A percentile compares a stretch with the other conserved stretches of the same genome.
These are phyloP conservation scores for Penicillium atrosanguineum DNA, from an alignment of 495 filamentous ascomycete genomes.

Conservation along the genomic window DNA sequence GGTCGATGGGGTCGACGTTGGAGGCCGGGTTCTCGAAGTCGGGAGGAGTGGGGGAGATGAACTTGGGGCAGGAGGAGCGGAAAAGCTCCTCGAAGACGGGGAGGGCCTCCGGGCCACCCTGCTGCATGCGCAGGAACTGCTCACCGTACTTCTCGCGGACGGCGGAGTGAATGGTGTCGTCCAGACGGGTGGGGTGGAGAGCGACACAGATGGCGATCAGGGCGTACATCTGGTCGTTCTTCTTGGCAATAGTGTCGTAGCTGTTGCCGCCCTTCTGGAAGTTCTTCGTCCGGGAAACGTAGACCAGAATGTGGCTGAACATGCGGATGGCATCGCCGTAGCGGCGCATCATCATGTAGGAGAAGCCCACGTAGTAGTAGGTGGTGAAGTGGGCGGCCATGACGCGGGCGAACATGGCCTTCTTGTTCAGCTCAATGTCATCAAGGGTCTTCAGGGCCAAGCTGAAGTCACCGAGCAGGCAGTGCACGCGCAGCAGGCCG, in stretches of 20 bases:
- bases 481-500: slow-evolving; percentile 93
- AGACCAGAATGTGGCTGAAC: slow-evolving; percentile 99
- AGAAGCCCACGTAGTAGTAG: slow-evolving; percentile 99
- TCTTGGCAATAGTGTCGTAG: slow-evolving; percentile 97
- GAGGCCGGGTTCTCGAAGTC: slow-evolving; percentile 93
- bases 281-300: slow-evolving; percentile 98
- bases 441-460: slow-evolving; percentile 97
- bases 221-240: slow-evolving; percentile 99
- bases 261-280: slow-evolving; percentile 95
- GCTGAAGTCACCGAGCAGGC: slow-evolving; percentile 94
- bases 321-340: slow-evolving; percentile 98
- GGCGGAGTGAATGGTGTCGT: slow-evolving; percentile 98
- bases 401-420: slow-evolving; percentile 98
- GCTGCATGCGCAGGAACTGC: slow-evolving; percentile 91
- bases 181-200: slow-evolving; percentile 92
- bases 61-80: slow-evolving; percentile 93
- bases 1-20: slow-evolving; percentile 96
- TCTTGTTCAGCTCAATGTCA: slow-evolving; percentile 99
- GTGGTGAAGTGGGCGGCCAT: slow-evolving; percentile 99
- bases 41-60: slow-evolving; percentile 95
- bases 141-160: slow-evolving; percentile 98
- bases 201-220: slow-evolving; percentile 98
- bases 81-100: slow-evolving; percentile 98
- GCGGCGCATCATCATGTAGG: slow-evolving; percentile 99
- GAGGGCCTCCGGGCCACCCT: slow-evolving; percentile 89